These are phyloP conservation scores for Inga laurina DNA, from an alignment of 306 rosid genomes.

Conservation along the genomic window DNA sequence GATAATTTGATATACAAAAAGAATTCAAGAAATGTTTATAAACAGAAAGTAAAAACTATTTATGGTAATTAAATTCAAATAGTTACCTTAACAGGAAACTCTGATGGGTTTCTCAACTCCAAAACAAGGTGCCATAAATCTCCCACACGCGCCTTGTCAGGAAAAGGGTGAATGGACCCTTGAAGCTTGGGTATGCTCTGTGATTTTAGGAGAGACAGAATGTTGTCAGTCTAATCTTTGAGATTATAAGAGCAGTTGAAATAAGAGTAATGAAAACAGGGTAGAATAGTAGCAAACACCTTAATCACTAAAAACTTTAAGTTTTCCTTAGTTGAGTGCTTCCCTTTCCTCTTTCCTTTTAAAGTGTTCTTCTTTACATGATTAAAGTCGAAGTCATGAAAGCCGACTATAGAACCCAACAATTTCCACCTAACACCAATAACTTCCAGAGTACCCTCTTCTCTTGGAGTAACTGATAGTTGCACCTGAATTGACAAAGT, in stretches of 20 bases:
- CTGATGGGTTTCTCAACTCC: constrained; percentile 83
- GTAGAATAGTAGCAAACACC: constrained; percentile 48
- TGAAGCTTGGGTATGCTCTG: constrained; percentile 92
- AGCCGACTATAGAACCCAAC: constrained; percentile 76
- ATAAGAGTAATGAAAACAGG: constrained; percentile 19
- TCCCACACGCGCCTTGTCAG: constrained; percentile 77
- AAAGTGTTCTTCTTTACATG: constrained; percentile 54
- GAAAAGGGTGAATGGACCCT: constrained; percentile 68
- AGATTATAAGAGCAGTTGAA: neutral
- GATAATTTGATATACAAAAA: neutral
- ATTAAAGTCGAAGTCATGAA: constrained; percentile 68
- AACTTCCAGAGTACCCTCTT: constrained; percentile 79
- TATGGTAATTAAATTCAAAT: constrained; percentile 24
- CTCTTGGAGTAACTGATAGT: constrained; percentile 77
- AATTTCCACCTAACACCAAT: constrained; percentile 89
- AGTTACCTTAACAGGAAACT: constrained; percentile 73
- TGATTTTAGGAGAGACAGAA: constrained; percentile 26
- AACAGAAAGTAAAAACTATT: neutral
- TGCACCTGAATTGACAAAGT: constrained; percentile 64
- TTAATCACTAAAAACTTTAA: constrained; percentile 82
- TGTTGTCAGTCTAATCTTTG: constrained; percentile 28
- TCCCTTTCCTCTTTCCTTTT: constrained; percentile 61
- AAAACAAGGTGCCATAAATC: constrained; percentile 73
- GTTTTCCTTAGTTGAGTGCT: constrained; percentile 48
- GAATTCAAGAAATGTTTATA: neutral